Percentiles rank a stretch among this genome's conserved stretches.
Evolutionary conservation across 2,329 filamentous ascomycete species (phyloP).

Genomic region (Arachnomyces sp.): DNA sequence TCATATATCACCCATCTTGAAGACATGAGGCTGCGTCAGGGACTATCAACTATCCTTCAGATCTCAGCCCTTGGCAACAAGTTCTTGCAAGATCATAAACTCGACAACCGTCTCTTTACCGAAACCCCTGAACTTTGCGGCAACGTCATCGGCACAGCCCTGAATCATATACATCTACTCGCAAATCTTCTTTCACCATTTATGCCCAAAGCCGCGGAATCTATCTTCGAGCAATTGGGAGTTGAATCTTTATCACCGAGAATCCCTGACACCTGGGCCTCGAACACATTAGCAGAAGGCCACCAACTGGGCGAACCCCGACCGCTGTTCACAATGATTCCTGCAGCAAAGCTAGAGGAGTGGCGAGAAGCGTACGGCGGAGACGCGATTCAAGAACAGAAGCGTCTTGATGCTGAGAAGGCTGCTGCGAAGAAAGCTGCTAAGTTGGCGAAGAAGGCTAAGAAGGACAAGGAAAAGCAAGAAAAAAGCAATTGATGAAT

Average conservation of each 20-base stretch:
- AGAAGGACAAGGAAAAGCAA: constrained; percentile 19
- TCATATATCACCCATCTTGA: constrained; percentile 53
- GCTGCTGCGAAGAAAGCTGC: constrained; percentile 35
- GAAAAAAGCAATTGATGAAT: constrained; percentile 10
- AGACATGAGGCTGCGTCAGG: constrained; percentile 52
- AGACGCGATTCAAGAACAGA: constrained; percentile 58
- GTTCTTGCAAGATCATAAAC: constrained; percentile 51
- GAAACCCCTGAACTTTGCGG: constrained; percentile 53
- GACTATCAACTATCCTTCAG: constrained; percentile 47
- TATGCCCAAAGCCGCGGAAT: constrained; percentile 68
- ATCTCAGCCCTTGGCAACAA: constrained; percentile 54
- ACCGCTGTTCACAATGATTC: constrained; percentile 77
- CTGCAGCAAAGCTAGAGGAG: constrained; percentile 70
- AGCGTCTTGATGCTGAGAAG: constrained; percentile 57
- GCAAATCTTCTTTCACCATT: constrained; percentile 74
- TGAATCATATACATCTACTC: constrained; percentile 77
- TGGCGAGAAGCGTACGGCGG: constrained; percentile 73
- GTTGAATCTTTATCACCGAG: constrained; percentile 50
- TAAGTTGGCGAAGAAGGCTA: constrained; percentile 27
- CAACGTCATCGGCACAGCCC: constrained; percentile 62
- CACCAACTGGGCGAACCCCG: constrained; percentile 75
- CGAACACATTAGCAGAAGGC: constrained; percentile 54
- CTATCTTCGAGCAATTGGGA: constrained; percentile 65
- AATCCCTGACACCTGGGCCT: constrained; percentile 55
- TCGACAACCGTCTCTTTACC: constrained; percentile 54